Evolutionary conservation across 805 yeast species (phyloP).

Genomic region (Hermanozyma aechmeae): DNA sequence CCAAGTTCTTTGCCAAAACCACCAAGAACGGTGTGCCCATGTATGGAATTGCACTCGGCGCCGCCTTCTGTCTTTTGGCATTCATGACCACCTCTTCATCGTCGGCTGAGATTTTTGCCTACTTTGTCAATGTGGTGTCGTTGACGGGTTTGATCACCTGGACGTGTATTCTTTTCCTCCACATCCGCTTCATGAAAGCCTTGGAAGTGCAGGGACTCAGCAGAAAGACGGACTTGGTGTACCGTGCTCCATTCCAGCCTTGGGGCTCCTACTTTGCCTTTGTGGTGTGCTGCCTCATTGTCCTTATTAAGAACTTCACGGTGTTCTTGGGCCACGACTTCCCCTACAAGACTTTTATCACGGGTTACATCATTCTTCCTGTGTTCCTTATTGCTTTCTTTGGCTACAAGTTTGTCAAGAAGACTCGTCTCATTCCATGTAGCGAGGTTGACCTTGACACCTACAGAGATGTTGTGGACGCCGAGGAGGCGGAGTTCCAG

Average conservation of each 20-base stretch:
- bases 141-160: constrained; percentile 70
- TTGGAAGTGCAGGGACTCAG: constrained; percentile 58
- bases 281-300: constrained; percentile 41
- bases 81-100: constrained; percentile 57
- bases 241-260: constrained; percentile 61
- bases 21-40: constrained; percentile 66
- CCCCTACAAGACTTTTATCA: constrained; percentile 56
- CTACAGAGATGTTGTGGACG: constrained; percentile 45
- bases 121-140: constrained; percentile 70
- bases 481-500: constrained; percentile 36
- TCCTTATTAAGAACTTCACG: constrained; percentile 55
- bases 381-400: constrained; percentile 44
- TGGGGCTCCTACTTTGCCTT: constrained; percentile 57
- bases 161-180: constrained; percentile 62
- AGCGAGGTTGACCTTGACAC: constrained; percentile 55
- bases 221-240: constrained; percentile 42
- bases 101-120: constrained; percentile 50
- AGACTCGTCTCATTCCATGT: constrained; percentile 40
- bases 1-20: constrained; percentile 29
- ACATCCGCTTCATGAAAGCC: constrained; percentile 57
- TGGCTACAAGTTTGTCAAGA: constrained; percentile 52
- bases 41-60: constrained; percentile 43
- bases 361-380: constrained; percentile 72
- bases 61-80: constrained; percentile 53
- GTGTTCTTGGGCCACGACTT: constrained; percentile 47